A percentile compares a stretch with the other conserved stretches of the same genome.
Conservation (phyloP, 2,329 filamentous ascomycete genomes). For the Calonectria honghensis region DNA sequence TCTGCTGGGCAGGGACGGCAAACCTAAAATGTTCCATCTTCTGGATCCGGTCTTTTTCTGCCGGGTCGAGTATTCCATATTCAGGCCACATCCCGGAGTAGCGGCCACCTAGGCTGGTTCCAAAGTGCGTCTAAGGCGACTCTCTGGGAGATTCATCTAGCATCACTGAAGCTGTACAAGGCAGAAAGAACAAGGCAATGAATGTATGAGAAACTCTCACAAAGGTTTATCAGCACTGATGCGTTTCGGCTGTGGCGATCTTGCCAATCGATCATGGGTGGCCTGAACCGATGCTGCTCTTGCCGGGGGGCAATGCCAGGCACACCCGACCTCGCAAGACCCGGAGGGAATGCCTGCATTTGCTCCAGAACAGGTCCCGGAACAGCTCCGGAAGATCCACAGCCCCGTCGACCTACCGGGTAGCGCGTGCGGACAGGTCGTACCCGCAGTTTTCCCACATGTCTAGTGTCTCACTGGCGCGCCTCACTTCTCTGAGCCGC, state of each 20-base stretch:
- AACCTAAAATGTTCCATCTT: slow-evolving; percentile 16
- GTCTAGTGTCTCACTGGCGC: not conserved
- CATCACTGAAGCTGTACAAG: not conserved
- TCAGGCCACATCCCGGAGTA: slow-evolving; percentile 3
- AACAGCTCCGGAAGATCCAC: not conserved
- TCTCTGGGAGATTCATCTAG: not conserved
- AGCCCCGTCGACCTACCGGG: slow-evolving; percentile 1
- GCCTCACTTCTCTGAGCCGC: not conserved
- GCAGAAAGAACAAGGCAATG: not conserved
- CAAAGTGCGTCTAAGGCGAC: not conserved
- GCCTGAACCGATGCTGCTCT: not conserved
- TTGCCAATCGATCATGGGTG: not conserved
- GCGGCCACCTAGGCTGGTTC: not conserved
- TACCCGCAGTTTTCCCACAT: not conserved
- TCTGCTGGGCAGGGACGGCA: slow-evolving; percentile 10
- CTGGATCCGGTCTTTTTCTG: not conserved
- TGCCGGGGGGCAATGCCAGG: slow-evolving; percentile 10
- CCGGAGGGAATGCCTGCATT: slow-evolving; percentile 7
- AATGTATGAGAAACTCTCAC: not conserved
- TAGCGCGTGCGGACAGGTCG: not conserved
- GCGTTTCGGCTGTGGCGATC: slow-evolving; percentile 2
- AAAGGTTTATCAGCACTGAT: not conserved
- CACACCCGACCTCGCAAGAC: not conserved
- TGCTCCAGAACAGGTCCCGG: not conserved
- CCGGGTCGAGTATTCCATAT: not conserved